Base-by-base conservation (phyloP, 139 green algal species). In the Chlamydomonas sphaeroides region DNA sequence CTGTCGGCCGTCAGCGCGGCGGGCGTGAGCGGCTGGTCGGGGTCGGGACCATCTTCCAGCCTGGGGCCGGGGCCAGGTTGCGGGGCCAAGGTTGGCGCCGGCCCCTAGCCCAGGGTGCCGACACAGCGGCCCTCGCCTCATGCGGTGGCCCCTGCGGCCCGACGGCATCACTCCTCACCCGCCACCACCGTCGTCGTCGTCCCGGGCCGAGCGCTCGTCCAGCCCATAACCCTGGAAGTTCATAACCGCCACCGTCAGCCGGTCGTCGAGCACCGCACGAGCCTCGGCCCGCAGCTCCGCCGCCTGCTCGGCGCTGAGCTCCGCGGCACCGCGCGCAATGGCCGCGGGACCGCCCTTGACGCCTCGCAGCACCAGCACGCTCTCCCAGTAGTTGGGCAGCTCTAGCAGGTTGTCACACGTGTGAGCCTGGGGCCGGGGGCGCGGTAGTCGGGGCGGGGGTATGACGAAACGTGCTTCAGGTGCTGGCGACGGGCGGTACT, bases 341-440 rank as follows among this genome's bases (percentile, higher is more conserved):
- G 48, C 65, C 35, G 77, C 51, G 17, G 77, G 65, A 17, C 65
- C 77, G 65, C 78, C 66, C 11, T 63, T 63, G 6, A 67, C 45
- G 49, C 59, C 80, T 6, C 81, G 68, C 66, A 83, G 39, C 15
- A 48, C 33, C 35, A 90, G 83, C 67, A 94, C 85, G 26, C 88
- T 78, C 41, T 88, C 87, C 88, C 88, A 92, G 80, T 95, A 95
- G 87, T 95, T 90, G 15, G 91, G 91, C 69, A 95, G 84, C 85
- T 95, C 89, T 23, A 95, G 78, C 57, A 90, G 80, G 85, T 95
- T 93, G 69, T 89, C 83, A 68, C 90, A 93, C 5, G 90, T 93
- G 88, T 91, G 87, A 0, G 88, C 84, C 84, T 92, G 88, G 2
- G 23, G n/a, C n/a, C n/a, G n/a, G n/a, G n/a, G n/a, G n/a, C n/a